Evolutionary conservation across 2,329 filamentous ascomycete species (phyloP).

Genomic region (Emergomyces pasteurianus): DNA sequence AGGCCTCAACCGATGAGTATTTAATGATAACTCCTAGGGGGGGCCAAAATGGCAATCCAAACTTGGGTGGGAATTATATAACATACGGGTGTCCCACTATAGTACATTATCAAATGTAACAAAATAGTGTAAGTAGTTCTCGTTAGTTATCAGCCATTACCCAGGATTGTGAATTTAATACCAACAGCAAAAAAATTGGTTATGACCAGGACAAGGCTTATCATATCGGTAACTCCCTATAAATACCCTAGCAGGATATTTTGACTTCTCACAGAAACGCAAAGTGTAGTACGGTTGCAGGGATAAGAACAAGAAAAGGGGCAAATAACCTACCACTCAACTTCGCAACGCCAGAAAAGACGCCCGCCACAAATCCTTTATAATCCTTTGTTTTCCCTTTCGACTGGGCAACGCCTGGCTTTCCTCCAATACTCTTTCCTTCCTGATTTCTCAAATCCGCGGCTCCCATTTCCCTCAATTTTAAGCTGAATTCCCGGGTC

Average conservation of each 20-base stretch:
- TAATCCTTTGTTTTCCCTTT: constrained; percentile 46
- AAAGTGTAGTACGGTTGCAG: background rate
- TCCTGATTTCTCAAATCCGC: background rate
- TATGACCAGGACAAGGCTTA: background rate
- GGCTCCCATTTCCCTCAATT: background rate
- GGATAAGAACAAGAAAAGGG: background rate
- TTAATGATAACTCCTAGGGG: background rate
- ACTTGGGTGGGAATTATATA: constrained; percentile 1
- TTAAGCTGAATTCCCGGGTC: background rate
- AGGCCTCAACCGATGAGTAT: background rate
- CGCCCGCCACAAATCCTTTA: constrained; percentile 93
- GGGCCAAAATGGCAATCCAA: background rate
- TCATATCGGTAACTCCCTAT: background rate
- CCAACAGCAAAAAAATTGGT: background rate
- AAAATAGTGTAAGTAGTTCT: background rate
- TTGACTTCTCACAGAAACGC: background rate
- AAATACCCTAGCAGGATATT: background rate
- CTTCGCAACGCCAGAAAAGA: constrained; percentile 90
- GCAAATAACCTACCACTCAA: constrained; percentile 51
- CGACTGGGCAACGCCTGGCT: background rate
- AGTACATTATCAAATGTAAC: background rate
- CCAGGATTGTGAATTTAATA: background rate
- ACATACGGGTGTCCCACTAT: constrained; percentile 49
- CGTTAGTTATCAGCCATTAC: constrained; percentile 6
- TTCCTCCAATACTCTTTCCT: background rate